Conservation (phyloP, 768 basidiomycete species). For the Mycena rosella region DNA sequence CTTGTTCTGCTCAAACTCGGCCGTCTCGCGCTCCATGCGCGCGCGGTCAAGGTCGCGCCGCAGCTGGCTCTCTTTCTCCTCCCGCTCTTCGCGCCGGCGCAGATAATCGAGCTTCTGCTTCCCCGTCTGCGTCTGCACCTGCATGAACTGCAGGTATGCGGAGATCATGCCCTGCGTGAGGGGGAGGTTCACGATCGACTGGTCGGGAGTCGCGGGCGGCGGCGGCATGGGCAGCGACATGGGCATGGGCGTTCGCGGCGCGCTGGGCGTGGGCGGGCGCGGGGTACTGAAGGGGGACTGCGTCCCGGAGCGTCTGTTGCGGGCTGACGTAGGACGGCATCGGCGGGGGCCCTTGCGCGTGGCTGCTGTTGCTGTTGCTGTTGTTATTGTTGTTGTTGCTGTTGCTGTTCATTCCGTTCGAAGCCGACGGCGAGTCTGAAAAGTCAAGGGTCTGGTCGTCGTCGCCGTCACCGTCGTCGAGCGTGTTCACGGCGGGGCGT, state of each 20-base stretch:
- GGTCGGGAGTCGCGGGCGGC: slow-evolving; percentile 45
- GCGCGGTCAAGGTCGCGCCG: slow-evolving; percentile 67
- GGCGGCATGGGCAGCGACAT: slow-evolving; percentile 34
- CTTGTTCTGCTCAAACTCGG: slow-evolving; percentile 67
- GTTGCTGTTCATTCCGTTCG: slow-evolving; percentile 49
- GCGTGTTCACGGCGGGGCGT: slow-evolving; percentile 49
- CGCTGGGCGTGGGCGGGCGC: slow-evolving; percentile 36
- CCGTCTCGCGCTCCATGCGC: slow-evolving; percentile 67
- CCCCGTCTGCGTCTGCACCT: slow-evolving; percentile 76
- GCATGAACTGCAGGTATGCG: slow-evolving; percentile 70
- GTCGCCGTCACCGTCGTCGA: slow-evolving; percentile 62
- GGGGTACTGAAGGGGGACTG: slow-evolving; percentile 42
- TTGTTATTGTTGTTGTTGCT: no score
- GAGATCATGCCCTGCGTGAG: slow-evolving; percentile 70
- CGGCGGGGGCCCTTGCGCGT: slow-evolving; percentile 48
- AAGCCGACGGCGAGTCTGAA: slow-evolving; percentile 48
- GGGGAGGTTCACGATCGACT: slow-evolving; percentile 60
- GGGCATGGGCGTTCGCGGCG: slow-evolving; percentile 46
- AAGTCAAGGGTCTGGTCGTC: slow-evolving; percentile 64
- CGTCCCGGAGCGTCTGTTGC: slow-evolving; percentile 54
- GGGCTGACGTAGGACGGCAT: slow-evolving; percentile 50
- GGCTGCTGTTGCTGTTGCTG: slow-evolving; percentile 41
- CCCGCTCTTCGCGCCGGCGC: slow-evolving; percentile 76
- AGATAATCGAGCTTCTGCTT: slow-evolving; percentile 80
- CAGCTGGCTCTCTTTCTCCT: slow-evolving; percentile 66